Base-by-base conservation (phyloP, 768 basidiomycete species). In the Podaxis sp. region DNA sequence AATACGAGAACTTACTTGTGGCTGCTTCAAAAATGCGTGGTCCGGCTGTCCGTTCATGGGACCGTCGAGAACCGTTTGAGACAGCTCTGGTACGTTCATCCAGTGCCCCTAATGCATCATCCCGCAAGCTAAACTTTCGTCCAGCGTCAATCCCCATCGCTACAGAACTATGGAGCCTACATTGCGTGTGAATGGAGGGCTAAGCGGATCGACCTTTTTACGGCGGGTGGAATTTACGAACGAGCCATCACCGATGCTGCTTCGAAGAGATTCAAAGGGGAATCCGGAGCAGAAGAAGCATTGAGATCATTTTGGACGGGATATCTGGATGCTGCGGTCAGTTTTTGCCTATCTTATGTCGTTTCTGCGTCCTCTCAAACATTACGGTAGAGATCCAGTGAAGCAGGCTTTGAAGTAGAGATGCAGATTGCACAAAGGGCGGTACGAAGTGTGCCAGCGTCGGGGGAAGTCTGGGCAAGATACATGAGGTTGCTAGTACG, bases 1-100 rank as follows among this genome's bases (percentile, higher is more conserved):
- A 89, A 48, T 99, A 99, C 70, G 95, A 96, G 69, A 68, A 78
- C 0, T 75, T 88, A 6, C 84, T 98, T 26, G 82, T 96, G 17
- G 74, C 84, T 0, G 95, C 94, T 2, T 93, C 93, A 15, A 90
- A 91, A 73, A 73, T 84, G 36, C 86, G 88, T 15, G 77, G 82
- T 7, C 80, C 80, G 49, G 85, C 87, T 1, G 79, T 82, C 56
- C 87, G 85, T 57, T 78, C 83, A 61, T 87, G 84, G 69, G 82
- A 86, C 57, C 81, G 85, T 28, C 79, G 92, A 60, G 92, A 95
- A 69, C 65, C 69, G 12, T 76, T 82, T 55, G 93, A 92, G 74
- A 75, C 74, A 1, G 76, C 79, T 19, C 75, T 94, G 63, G 92
- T 92, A 69, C 59, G 82, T 66, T 39, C 38, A 28, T 15, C 36